Conservation (phyloP, 305 asterid genomes). For the Rubia peregrina region DNA sequence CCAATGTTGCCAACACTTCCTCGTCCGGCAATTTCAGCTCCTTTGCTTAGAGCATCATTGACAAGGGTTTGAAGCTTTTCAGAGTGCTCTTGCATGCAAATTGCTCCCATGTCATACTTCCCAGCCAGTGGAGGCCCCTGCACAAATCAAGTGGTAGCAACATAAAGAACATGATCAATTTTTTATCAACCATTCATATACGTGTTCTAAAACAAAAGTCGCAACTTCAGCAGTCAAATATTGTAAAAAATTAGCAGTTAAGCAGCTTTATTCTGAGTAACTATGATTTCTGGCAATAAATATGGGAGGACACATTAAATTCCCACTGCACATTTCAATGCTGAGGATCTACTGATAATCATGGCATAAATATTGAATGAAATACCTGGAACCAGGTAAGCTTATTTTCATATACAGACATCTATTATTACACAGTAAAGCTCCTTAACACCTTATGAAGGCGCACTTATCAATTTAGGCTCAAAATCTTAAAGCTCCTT, state of each 20-base stretch:
- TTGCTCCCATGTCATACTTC: conserved; percentile 96
- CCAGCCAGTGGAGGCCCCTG: conserved; percentile 95
- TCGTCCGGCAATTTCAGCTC: conserved; percentile 86
- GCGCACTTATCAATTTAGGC: no score
- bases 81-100: conserved; percentile 98
- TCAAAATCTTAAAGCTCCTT: no score
- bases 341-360: background rate
- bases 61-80: conserved; percentile 87
- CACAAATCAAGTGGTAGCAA: conserved; percentile 13
- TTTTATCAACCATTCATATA: background rate
- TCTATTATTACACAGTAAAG: background rate
- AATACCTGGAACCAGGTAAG: background rate
- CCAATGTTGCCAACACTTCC: conserved; percentile 96
- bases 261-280: background rate
- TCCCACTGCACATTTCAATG: background rate
- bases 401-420: background rate
- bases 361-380: background rate
- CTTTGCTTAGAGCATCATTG: conserved; percentile 78
- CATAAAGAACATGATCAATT: background rate
- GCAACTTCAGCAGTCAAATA: background rate
- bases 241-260: background rate
- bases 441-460: background rate
- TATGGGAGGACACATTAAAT: background rate
- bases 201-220: background rate
- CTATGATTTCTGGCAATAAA: background rate